Base-by-base conservation (phyloP, 2,329 filamentous ascomycete genomes). In the Cercospora beticola region DNA sequence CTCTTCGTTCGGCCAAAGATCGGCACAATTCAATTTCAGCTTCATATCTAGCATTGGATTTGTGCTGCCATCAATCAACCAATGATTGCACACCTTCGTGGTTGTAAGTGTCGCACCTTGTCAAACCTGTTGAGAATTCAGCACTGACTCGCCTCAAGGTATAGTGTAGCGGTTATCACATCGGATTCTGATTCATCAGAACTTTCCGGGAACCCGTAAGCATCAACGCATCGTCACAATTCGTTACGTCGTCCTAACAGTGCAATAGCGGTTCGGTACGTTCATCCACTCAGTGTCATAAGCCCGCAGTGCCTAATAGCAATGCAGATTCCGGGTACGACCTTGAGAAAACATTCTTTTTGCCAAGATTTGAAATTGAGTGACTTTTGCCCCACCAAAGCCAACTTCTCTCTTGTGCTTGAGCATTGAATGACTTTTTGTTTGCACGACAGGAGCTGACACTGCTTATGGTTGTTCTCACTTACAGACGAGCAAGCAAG, bases 151-250 rank as follows among this genome's bases (percentile, higher is more conserved):
- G 16, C 36, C 16, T 43, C 36, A 43, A 43, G 36, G 56, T 36
- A 36, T 59, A 59, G 56, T 59, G 56, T 59, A 59, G 56, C 12
- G 56, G 56, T 36, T 12, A 59, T 59, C 56, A 59, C 56, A 59
- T 59, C 56, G 56, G 56, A 59, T 59, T 59, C 56, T 59, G 56
- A 59, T 36, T 16, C 18, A 16, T 36, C 56, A 59, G 56, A 36
- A 21, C 30, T 5, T 59, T 59, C 56, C 56, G 56, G 56, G 56
- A 36, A 59, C 56, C 56, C 30, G 28, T 49, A 49, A 49, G 46
- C 36, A 43, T 43, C 6, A 8, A 12, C 5, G 18, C n/a, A 49
- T 14, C 18, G 0, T 49, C 3, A 23, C 18, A 5, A 18, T 14
- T 10, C 0, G 46, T 18, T 12, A 4, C 4, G 1, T 18, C 46